Base-by-base conservation (phyloP, 768 basidiomycete genomes). In the Lentinula aciculospora region DNA sequence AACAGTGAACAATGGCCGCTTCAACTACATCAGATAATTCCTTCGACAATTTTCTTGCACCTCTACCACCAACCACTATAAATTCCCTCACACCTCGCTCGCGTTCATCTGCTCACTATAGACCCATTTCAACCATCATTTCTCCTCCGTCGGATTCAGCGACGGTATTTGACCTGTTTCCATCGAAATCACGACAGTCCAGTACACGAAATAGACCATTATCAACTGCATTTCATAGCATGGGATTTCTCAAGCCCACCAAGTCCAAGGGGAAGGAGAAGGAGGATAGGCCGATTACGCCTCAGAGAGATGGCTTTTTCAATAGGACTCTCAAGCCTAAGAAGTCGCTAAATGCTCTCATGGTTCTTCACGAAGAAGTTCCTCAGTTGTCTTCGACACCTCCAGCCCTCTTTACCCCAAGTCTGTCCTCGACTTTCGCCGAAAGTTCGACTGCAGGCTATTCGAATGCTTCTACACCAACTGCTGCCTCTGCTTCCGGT, bases 91-190 rank as follows among this genome's bases (percentile, higher is more conserved):
- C 28, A 32, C 31, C 58, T 5, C 61, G 57, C 19, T 60, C 61
- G 12, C 58, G 61, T 39, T 56, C 61, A 13, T 60, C 57, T 27
- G 68, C 72, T 40, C 75, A 77, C 58, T 77, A 78, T 59, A 71
- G 73, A 40, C 75, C 76, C 1, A 68, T 73, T 60, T 78, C 77
- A 1, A 68, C 71, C 3, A 61, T 75, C 40, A 63, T 69, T 39
- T 57, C 61, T 5, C 31, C 65, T 2, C 62, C 66, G 57, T 39
- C 64, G 55, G 54, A 54, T 46, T 34, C 50, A 44, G 42, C 42
- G 42, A 12, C 42, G 42, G 42, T 17, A 44, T 32, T 31, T 21
- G 46, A 47, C 32, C 5, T 40, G 45, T 48, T 32, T 47, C 34
- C 42, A 34, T 31, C 55, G 46, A 56, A 61, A 58, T 63, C 64